phyloP scores from a whole-genome alignment of 1,139 yeast species.

The Suhomyces bolitotheri region DNA sequence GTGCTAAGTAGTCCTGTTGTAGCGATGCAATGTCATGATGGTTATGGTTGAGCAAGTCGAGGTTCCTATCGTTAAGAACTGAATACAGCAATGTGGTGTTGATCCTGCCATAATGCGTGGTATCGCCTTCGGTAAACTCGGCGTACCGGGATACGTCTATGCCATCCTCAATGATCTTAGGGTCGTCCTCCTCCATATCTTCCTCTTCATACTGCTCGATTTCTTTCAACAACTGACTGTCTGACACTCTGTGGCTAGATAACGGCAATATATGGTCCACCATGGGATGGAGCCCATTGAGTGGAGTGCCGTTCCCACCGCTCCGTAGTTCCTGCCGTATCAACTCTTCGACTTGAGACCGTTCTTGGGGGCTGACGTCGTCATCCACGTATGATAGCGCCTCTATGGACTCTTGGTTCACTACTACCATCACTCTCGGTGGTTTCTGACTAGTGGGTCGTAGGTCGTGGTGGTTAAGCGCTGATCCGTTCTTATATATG shows the following conservation, averaged over 20 bases:
- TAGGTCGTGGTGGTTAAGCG: too few species aligned
- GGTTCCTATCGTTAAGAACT: conserved; percentile 30
- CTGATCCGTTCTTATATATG: too few species aligned
- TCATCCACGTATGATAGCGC: conserved; percentile 2
- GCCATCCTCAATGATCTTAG: conserved; percentile 21
- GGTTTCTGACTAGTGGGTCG: too few species aligned
- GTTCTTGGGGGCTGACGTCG: conserved; percentile 30
- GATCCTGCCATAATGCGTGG: conserved; percentile 23
- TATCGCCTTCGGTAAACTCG: conserved; percentile 20
- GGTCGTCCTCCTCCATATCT: conserved; percentile 22
- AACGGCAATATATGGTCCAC: conserved; percentile 32
- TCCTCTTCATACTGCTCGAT: conserved; percentile 36
- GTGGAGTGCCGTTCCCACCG: conserved; percentile 2
- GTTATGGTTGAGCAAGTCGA: conserved; percentile 25
- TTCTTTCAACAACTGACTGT: conserved; percentile 26
- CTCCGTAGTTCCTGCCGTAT: conserved; percentile 18
- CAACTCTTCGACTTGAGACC: conserved; percentile 37
- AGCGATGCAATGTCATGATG: conserved; percentile 19
- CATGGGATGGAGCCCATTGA: conserved; percentile 28
- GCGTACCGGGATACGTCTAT: conserved; percentile 35
- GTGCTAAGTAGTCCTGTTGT: conserved; percentile 22
- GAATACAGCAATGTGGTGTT: conserved; percentile 37
- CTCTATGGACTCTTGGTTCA: conserved; percentile 4
- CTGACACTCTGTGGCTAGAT: conserved; percentile 11
- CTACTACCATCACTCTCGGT: conserved; percentile 9